Percentiles rank a stretch among this genome's conserved stretches.
Evolutionary conservation across 2,329 filamentous ascomycete genomes (phyloP).

Genomic region (Nothomitra cinnamomea): DNA sequence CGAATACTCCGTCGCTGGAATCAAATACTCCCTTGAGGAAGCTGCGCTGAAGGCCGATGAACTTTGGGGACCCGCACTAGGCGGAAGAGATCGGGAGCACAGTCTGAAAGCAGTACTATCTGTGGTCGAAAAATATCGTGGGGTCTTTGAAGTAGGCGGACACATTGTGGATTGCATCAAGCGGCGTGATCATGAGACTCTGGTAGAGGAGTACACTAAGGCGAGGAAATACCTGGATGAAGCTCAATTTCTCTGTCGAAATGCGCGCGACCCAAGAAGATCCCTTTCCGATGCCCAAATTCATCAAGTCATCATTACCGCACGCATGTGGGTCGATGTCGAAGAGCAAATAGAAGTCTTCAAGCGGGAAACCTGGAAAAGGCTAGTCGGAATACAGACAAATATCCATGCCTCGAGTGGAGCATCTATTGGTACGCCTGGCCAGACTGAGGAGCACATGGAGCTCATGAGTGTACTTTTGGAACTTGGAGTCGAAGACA

Average conservation of each 20-base stretch:
- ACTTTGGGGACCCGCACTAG: conserved; percentile 88
- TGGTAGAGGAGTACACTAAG: conserved; percentile 72
- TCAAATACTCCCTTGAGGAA: conserved; percentile 75
- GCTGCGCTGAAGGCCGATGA: conserved; percentile 90
- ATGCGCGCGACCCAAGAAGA: conserved; percentile 31
- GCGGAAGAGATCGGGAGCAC: conserved; percentile 80
- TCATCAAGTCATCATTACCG: conserved; percentile 74
- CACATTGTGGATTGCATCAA: conserved; percentile 71
- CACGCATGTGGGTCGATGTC: conserved; percentile 89
- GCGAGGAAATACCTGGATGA: conserved; percentile 73
- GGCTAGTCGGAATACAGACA: conserved; percentile 51
- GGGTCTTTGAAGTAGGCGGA: conserved; percentile 66
- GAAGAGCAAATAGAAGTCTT: conserved; percentile 72
- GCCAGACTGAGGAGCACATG: conserved; percentile 66
- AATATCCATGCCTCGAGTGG: conserved; percentile 29
- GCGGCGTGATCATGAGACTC: conserved; percentile 71
- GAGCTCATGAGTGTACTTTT: conserved; percentile 75
- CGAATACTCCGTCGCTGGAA: conserved; percentile 74
- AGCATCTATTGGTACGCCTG: conserved; percentile 28
- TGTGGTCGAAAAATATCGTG: conserved; percentile 61
- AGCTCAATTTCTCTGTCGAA: conserved; percentile 49
- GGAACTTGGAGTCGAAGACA: conserved; percentile 90
- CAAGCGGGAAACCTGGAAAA: conserved; percentile 80
- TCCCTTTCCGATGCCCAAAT: conserved; percentile 61
- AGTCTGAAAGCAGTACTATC: conserved; percentile 62